Evolutionary conservation across 306 rosid genomes (phyloP), one percentile per base, ranked within the genome.

Genomic region (Cucurbita pepo): DNA sequence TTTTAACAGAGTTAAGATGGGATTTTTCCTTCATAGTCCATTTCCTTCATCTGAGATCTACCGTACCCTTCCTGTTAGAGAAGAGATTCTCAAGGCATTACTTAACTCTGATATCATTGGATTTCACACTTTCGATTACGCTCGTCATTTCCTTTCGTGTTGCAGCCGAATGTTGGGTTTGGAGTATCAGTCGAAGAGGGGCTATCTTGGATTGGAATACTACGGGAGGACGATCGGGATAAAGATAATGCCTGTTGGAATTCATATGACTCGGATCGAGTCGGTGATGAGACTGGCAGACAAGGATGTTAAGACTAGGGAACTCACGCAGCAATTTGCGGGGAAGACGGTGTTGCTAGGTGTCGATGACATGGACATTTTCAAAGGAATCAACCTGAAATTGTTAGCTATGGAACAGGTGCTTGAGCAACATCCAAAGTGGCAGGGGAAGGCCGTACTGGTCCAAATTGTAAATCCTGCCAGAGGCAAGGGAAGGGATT

Each of bases 21-120:
- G 96, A 41, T 88, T 90, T 84, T 90, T 90, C 83, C 86, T 90
- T 75, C 96, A 90, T 56, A 87, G 96, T 75, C 96, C 96, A 59
- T 90, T 90, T 82, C 96, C 96, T 4, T 90, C 96, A 8, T 89
- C 96, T 36, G 96, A 89, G 87, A 89, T 89, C 74, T 89, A 87
- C 66, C 79, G 88, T 77, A 86, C 96, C 56, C 96, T 90, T 85
- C 90, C 96, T 53, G 88, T 90, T 43, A 84, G 92, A 78, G 96
- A 87, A 77, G 93, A 90, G 83, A 87, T 90, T 82, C 88, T 90
- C 63, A 87, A 86, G 84, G 90, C 96, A 56, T 76, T 87, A 71
- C 93, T 90, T 16, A 90, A 90, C 84, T 82, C 89, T 45, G 93
- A 90, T 79, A 87, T 90, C 76, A 90, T 90, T 59, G 96, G 93